Percentiles rank a stretch among this genome's conserved stretches.
These are phyloP conservation scores for Lactarius pseudohatsudake DNA, from an alignment of 768 basidiomycete genomes.

Conservation along the genomic window DNA sequence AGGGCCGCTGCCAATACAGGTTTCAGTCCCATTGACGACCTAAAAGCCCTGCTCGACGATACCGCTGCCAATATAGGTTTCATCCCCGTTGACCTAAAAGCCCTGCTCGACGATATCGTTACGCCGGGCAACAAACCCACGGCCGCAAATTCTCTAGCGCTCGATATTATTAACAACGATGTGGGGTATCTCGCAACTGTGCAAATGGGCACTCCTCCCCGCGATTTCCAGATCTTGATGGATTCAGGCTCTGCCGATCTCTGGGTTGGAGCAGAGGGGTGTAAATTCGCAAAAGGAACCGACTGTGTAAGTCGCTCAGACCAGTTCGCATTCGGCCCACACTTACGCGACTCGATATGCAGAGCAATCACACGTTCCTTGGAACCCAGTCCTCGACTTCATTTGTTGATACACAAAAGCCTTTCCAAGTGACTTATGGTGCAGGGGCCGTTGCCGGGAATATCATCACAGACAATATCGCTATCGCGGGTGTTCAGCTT, in stretches of 20 bases:
- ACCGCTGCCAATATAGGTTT: too few relatives aligned
- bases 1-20: slow-evolving; percentile 31
- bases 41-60: slow-evolving; percentile 38
- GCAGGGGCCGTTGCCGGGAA: slow-evolving; percentile 66
- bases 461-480: slow-evolving; percentile 62
- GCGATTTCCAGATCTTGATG: slow-evolving; percentile 45
- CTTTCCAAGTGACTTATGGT: slow-evolving; percentile 67
- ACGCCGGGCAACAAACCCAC: slow-evolving; percentile 45
- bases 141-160: slow-evolving; percentile 55
- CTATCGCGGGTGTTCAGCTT: slow-evolving; percentile 61
- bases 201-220: slow-evolving; percentile 46
- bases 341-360: not conserved
- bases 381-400: slow-evolving; percentile 60
- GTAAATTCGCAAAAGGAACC: slow-evolving; percentile 36
- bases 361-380: slow-evolving; percentile 69
- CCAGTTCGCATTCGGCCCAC: too few relatives aligned
- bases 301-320: slow-evolving; percentile 41
- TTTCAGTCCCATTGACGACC: slow-evolving; percentile 39
- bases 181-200: slow-evolving; percentile 50
- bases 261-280: slow-evolving; percentile 43
- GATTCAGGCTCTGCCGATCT: slow-evolving; percentile 49
- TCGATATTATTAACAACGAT: slow-evolving; percentile 66
- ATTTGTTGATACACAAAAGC: slow-evolving; percentile 51
- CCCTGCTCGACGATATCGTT: too few relatives aligned
- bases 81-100: too few relatives aligned